Percentiles rank a stretch among this genome's conserved stretches.
These are phyloP conservation scores for Ustilago esculenta DNA, from an alignment of 1,284 basidiomycete species.

Conservation along the genomic window DNA sequence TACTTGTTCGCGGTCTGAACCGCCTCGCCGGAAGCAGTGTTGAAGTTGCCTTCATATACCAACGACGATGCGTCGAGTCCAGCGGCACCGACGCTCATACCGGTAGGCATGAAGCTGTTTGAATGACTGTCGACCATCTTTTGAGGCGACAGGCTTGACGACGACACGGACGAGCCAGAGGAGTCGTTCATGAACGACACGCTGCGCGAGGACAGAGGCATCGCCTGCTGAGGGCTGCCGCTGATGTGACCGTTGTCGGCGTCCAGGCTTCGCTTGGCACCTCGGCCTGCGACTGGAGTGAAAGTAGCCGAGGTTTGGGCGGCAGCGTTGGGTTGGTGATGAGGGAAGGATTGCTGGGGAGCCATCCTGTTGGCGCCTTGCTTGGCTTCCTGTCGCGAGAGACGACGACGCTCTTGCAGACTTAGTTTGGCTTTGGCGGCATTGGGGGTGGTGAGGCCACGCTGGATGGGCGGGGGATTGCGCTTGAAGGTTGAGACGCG, in stretches of 20 bases:
- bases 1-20: constrained; percentile 71
- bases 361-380: constrained; percentile 5
- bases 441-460: constrained; percentile 23
- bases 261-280: constrained; percentile 38
- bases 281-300: constrained; percentile 23
- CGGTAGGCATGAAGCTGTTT: constrained; percentile 15
- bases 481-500: constrained; percentile 44
- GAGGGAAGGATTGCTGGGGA: constrained; percentile 14
- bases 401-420: constrained; percentile 58
- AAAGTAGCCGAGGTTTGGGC: neutral
- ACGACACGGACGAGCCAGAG: constrained; percentile 38
- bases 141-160: constrained; percentile 29
- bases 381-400: constrained; percentile 48
- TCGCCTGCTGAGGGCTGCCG: constrained; percentile 13
- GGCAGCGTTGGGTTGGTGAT: neutral
- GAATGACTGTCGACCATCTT: constrained; percentile 35
- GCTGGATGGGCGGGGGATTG: constrained; percentile 18
- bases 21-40: constrained; percentile 30
- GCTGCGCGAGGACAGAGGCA: constrained; percentile 22
- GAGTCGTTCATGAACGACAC: constrained; percentile 41
- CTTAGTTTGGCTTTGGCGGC: constrained; percentile 36
- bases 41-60: constrained; percentile 40
- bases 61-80: constrained; percentile 7
- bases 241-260: constrained; percentile 24
- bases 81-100: neutral